These are phyloP conservation scores for Xanthoconium purpureum DNA, from an alignment of 768 basidiomycete species.

Conservation along the genomic window DNA sequence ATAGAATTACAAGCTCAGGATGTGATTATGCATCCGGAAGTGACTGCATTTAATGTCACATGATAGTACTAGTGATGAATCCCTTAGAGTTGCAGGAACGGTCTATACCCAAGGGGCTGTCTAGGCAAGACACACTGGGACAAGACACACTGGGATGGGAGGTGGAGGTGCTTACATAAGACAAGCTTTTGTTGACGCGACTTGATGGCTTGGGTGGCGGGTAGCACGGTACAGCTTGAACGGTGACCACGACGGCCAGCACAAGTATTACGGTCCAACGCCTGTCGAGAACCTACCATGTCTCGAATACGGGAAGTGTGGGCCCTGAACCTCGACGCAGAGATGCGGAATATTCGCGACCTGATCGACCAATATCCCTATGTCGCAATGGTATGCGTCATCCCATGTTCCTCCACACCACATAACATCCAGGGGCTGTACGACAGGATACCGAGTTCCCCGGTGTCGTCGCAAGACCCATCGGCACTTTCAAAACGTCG, in stretches of 20 bases:
- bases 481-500: constrained; percentile 93
- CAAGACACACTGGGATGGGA: no score
- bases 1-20: no score
- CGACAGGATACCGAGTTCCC: constrained; percentile 96
- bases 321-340: constrained; percentile 87
- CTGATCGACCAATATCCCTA: constrained; percentile 89
- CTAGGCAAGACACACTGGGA: no score
- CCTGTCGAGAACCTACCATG: constrained; percentile 39
- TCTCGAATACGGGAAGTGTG: constrained; percentile 93
- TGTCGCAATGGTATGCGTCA: constrained; percentile 81
- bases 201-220: constrained; percentile 12
- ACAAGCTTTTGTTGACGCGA: constrained; percentile 17
- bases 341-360: constrained; percentile 86
- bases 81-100: no score
- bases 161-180: constrained; percentile 28
- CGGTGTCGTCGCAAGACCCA: constrained; percentile 95
- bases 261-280: not conserved
- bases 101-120: no score
- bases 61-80: no score
- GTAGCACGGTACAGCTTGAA: constrained; percentile 6
- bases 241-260: constrained; percentile 20
- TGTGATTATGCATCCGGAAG: no score
- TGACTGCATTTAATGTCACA: no score
- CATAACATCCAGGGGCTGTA: not conserved
- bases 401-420: not conserved